Conservation (phyloP, 2,329 filamentous ascomycete genomes). For the Sporothrix pseudoabietina region DNA sequence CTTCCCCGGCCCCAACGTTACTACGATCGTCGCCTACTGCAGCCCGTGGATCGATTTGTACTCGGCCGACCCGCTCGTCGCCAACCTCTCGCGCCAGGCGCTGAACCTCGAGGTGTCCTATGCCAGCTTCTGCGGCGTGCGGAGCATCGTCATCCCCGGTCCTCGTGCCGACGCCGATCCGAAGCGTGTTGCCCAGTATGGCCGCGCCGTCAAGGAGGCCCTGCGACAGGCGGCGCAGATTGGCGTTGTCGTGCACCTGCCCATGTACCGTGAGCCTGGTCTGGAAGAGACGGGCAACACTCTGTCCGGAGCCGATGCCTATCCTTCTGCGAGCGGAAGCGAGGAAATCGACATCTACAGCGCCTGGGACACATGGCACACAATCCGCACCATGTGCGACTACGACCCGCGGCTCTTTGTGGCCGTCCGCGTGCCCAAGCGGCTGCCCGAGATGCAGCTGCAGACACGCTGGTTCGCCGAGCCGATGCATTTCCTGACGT, state of each 20-base stretch:
- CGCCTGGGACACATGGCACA: constrained; percentile 92
- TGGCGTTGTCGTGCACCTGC: constrained; percentile 77
- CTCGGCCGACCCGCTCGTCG: constrained; percentile 78
- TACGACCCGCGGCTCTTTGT: constrained; percentile 80
- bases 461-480: constrained; percentile 71
- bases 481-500: constrained; percentile 63
- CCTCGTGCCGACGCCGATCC: constrained; percentile 61
- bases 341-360: constrained; percentile 70
- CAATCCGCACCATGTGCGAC: constrained; percentile 79
- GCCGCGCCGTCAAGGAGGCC: constrained; percentile 79
- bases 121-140: constrained; percentile 90
- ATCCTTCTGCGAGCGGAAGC: constrained; percentile 41
- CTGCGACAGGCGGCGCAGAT: constrained; percentile 74
- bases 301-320: constrained; percentile 50
- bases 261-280: constrained; percentile 76
- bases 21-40: constrained; percentile 74
- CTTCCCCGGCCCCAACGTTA: constrained; percentile 67
- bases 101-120: constrained; percentile 90
- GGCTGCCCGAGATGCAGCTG: constrained; percentile 61
- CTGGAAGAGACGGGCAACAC: constrained; percentile 56
- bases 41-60: constrained; percentile 92
- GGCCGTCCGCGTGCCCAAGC: constrained; percentile 59
- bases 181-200: constrained; percentile 70
- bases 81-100: constrained; percentile 85
- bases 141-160: constrained; percentile 78